Evolutionary conservation across 225 moss, liverwort and hornwort species (phyloP).

Genomic region (Ulota crispa): DNA sequence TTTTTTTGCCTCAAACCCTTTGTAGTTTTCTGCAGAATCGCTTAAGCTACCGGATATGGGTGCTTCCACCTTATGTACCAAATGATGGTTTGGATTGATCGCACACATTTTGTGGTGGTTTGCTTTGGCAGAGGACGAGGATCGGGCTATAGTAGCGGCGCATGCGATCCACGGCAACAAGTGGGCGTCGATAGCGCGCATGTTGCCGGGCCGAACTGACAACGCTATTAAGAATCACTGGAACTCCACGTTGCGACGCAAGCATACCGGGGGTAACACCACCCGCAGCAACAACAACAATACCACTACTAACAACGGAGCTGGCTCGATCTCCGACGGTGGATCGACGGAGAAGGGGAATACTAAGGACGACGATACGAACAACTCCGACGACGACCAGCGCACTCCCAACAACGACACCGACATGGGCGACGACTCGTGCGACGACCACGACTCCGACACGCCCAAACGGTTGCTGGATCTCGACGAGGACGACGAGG

Average conservation of each 20-base stretch:
- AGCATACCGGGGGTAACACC: slow-evolving; percentile 59
- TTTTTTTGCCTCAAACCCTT: too few species aligned
- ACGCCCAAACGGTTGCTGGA: slow-evolving; percentile 22
- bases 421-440: slow-evolving; percentile 66
- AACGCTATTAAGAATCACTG: slow-evolving; percentile 97
- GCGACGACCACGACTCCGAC: slow-evolving; percentile 59
- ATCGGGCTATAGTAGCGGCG: slow-evolving; percentile 74
- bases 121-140: slow-evolving; percentile 66
- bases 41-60: too few species aligned
- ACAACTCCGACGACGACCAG: slow-evolving; percentile 28
- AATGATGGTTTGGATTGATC: not conserved
- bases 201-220: slow-evolving; percentile 88
- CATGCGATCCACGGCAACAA: slow-evolving; percentile 89
- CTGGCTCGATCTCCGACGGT: slow-evolving; percentile 70
- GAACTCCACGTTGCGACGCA: slow-evolving; percentile 90
- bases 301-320: slow-evolving; percentile 62
- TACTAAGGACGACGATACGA: slow-evolving; percentile 19
- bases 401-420: slow-evolving; percentile 33
- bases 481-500: slow-evolving; percentile 17
- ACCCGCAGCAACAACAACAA: slow-evolving; percentile 41
- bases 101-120: not conserved
- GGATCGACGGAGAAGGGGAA: slow-evolving; percentile 34
- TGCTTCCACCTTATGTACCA: not conserved
- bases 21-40: too few species aligned
- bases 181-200: slow-evolving; percentile 92